These are phyloP conservation scores for Gastrolobium villosum DNA, from an alignment of 306 rosid genomes.

Conservation along the genomic window DNA sequence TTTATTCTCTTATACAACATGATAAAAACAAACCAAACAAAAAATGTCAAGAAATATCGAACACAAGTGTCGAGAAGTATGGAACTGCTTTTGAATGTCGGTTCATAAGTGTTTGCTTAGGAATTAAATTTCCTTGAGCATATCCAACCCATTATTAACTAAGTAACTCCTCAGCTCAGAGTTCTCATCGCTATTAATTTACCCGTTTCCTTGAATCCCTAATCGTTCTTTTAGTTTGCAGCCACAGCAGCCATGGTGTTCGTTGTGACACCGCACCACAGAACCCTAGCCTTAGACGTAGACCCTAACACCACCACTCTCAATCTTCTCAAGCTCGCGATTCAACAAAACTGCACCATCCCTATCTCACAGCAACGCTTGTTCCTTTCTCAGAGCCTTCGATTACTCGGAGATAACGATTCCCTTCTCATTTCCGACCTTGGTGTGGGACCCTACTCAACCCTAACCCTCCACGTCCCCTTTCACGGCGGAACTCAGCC, in stretches of 20 bases:
- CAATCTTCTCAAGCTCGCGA: constrained; percentile 57
- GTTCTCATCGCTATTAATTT: no score
- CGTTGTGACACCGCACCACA: constrained; percentile 61
- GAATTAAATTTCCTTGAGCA: no score
- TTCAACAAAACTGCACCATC: constrained; percentile 57
- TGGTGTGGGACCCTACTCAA: constrained; percentile 58
- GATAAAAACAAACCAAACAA: no score
- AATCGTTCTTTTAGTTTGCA: no score
- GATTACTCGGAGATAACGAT: constrained; percentile 42
- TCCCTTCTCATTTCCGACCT: constrained; percentile 63
- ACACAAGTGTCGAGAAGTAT: no score
- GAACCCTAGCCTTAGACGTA: constrained; percentile 63
- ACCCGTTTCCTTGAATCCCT: no score
- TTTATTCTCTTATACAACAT: no score
- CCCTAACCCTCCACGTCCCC: constrained; percentile 57
- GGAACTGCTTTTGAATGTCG: no score
- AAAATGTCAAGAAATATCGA: no score
- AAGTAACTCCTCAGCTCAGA: no score
- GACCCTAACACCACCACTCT: constrained; percentile 77
- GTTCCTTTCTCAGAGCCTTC: constrained; percentile 69
- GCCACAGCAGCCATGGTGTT: constrained; percentile 65
- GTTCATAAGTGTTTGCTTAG: no score
- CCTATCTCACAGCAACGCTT: constrained; percentile 69
- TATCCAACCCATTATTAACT: no score
- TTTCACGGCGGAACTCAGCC: constrained; percentile 60